Conservation (phyloP, 371 early-diverging fungal species). For the Encephalitozoon romaleae region DNA sequence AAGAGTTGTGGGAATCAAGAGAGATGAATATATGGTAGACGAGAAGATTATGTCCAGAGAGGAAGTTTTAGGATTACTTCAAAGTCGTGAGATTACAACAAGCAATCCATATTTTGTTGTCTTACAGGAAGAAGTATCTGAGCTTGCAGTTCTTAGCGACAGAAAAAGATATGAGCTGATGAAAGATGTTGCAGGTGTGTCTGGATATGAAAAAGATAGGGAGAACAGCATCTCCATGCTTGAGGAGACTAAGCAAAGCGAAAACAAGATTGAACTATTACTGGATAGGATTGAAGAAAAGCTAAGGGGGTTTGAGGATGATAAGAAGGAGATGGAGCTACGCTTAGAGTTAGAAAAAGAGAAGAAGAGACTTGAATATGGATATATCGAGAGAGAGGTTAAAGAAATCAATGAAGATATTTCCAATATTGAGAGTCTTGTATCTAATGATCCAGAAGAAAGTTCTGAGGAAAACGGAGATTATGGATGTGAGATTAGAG, state of each 20-base stretch:
- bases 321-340: conserved; percentile 70
- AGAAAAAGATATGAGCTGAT: conserved; percentile 75
- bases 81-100: conserved; percentile 88
- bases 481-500: conserved; percentile 67
- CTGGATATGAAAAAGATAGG: conserved; percentile 86
- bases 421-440: conserved; percentile 34
- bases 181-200: conserved; percentile 92
- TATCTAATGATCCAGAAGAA: conserved; percentile 41
- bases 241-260: conserved; percentile 70
- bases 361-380: conserved; percentile 60
- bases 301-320: conserved; percentile 74
- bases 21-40: conserved; percentile 92
- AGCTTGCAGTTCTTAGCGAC: conserved; percentile 82
- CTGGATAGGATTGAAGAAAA: conserved; percentile 76
- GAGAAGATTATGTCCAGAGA: conserved; percentile 70
- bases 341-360: conserved; percentile 59
- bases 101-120: conserved; percentile 75
- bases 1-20: conserved; percentile 80
- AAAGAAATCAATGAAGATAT: conserved; percentile 62
- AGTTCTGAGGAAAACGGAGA: conserved; percentile 57
- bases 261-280: conserved; percentile 73
- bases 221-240: conserved; percentile 76
- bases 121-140: conserved; percentile 90
- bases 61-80: conserved; percentile 81
- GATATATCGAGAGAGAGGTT: conserved; percentile 64